Evolutionary conservation across 108 stramenopile genomes (phyloP).

Genomic region (Tribonema minus): DNA sequence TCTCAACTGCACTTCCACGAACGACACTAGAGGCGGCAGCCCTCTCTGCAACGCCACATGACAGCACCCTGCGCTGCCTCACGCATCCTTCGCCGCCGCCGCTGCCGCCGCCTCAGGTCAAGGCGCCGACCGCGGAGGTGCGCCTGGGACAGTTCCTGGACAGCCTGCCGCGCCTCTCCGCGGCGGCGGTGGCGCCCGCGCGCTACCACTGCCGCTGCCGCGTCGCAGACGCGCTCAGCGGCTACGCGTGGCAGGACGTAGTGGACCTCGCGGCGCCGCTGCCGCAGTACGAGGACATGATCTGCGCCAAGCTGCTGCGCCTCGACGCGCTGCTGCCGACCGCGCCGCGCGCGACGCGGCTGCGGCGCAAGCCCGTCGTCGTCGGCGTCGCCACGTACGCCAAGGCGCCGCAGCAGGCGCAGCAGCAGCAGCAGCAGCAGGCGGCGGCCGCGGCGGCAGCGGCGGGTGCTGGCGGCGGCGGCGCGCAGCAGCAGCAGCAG

Average conservation of each 20-base stretch:
- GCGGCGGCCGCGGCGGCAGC: too few species aligned
- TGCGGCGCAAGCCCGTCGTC: constrained; percentile 12
- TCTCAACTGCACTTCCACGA: too few species aligned
- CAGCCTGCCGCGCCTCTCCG: constrained; percentile 11
- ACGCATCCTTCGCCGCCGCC: too few species aligned
- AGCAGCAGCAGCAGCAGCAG: too few species aligned
- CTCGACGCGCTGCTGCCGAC: constrained; percentile 32
- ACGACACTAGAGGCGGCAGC: too few species aligned
- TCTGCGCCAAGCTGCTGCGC: constrained; percentile 37
- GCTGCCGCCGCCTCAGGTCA: constrained; percentile 11
- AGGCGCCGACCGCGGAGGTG: constrained; percentile 3
- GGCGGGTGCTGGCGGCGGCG: too few species aligned
- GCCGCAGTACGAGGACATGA: constrained; percentile 18
- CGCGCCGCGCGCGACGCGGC: constrained; percentile 15
- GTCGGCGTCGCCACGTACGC: too few species aligned
- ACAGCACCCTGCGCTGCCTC: too few species aligned
- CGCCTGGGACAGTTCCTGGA: constrained; percentile 35
- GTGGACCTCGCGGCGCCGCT: constrained; percentile 27
- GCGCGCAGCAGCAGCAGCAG: too few species aligned
- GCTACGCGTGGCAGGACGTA: constrained; percentile 34
- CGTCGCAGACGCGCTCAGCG: constrained; percentile 14
- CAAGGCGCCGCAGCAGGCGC: not conserved
- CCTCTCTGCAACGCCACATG: too few species aligned
- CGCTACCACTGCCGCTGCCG: constrained; percentile 27
- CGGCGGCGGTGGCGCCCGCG: not conserved